Conservation (phyloP, 768 basidiomycete genomes). For the Boletus subcaerulescens region DNA sequence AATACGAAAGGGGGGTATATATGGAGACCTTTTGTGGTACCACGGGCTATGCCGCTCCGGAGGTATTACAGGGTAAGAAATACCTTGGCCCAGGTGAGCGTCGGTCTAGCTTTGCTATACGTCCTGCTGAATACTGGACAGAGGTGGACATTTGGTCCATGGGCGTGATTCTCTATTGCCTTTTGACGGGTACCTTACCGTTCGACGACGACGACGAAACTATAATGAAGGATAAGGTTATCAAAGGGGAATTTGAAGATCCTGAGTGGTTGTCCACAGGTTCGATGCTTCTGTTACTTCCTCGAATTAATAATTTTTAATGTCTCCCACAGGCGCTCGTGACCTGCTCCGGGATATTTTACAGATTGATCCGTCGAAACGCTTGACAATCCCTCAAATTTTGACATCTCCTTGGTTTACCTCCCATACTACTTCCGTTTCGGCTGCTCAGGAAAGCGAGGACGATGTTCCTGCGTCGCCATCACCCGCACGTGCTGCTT, state of each 20-base stretch:
- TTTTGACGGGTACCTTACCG: conserved; percentile 85
- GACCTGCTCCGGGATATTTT: conserved; percentile 78
- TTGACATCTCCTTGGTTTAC: conserved; percentile 87
- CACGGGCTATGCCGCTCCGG: conserved; percentile 89
- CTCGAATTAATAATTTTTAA: conserved; percentile 1
- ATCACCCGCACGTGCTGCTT: conserved; percentile 31
- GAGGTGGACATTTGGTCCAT: conserved; percentile 97
- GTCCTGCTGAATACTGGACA: conserved; percentile 29
- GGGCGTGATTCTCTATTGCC: conserved; percentile 86
- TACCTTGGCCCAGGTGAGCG: conserved; percentile 84
- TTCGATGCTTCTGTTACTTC: conserved; percentile 33
- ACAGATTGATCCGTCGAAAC: conserved; percentile 69
- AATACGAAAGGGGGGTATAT: conserved; percentile 72
- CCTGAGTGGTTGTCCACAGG: conserved; percentile 89
- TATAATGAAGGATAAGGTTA: conserved; percentile 80
- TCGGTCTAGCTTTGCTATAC: background rate
- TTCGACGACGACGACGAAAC: conserved; percentile 89
- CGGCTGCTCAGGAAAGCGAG: conserved; percentile 7
- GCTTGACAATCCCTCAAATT: conserved; percentile 81
- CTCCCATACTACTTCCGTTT: conserved; percentile 17
- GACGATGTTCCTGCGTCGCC: conserved; percentile 28
- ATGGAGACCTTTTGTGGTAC: conserved; percentile 97
- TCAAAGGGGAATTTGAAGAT: conserved; percentile 84
- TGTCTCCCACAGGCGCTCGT: conserved; percentile 63
- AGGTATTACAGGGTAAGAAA: conserved; percentile 84